Evolutionary conservation across 352 stramenopile genomes (phyloP).

Genomic region (Phytophthora litchii): DNA sequence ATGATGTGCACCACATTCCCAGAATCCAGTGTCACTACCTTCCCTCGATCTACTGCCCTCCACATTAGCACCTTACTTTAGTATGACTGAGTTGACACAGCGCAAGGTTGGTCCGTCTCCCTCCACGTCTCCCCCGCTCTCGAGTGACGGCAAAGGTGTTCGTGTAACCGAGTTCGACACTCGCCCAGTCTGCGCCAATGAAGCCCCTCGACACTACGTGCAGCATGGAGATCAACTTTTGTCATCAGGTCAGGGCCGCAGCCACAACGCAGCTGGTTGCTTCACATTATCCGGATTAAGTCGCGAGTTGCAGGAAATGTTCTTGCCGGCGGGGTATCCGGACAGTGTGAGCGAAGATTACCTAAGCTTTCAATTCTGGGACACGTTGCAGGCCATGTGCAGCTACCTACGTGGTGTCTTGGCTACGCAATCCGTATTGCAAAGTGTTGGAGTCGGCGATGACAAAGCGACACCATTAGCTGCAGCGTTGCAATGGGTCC

Average conservation of each 20-base stretch:
- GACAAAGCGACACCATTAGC: constrained; percentile 74
- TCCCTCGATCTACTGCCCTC: constrained; percentile 3
- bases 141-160: constrained; percentile 26
- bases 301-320: constrained; percentile 85
- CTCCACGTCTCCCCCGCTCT: constrained; percentile 11
- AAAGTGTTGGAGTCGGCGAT: constrained; percentile 93
- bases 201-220: constrained; percentile 56
- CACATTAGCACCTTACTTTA: too few species aligned
- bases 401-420: constrained; percentile 95
- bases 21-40: constrained; percentile 18
- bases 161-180: constrained; percentile 66
- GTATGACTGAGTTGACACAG: constrained; percentile 60
- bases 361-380: constrained; percentile 95
- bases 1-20: constrained; percentile 20
- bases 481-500: constrained; percentile 79
- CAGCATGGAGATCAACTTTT: constrained; percentile 44
- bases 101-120: constrained; percentile 43
- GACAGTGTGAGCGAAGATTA: constrained; percentile 91
- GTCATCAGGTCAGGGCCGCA: constrained; percentile 20
- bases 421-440: constrained; percentile 92
- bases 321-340: constrained; percentile 86
- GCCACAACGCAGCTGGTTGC: constrained; percentile 21
- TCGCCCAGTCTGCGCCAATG: constrained; percentile 56
- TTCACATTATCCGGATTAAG: constrained; percentile 41
- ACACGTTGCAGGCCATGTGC: constrained; percentile 95